Evolutionary conservation across 108 stramenopile species (phyloP), one percentile per base, ranked within the genome.

Genomic region (Schizochytrium sp.): DNA sequence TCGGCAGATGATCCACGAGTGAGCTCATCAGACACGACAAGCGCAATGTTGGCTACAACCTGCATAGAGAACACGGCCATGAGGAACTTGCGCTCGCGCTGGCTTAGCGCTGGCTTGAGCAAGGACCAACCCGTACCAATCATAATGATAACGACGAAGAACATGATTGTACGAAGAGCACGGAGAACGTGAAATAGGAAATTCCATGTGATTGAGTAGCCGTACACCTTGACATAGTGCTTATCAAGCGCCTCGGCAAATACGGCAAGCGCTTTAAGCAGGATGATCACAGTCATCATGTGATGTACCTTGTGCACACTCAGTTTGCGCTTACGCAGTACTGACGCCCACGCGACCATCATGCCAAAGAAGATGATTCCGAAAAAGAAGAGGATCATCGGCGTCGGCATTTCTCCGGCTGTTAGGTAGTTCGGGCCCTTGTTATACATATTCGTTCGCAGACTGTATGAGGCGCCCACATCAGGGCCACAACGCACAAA

Each of bases 81-180:
- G 64, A 98, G 93, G 58, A 98, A 94, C 87, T 93, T 93, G 91
- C 97, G 97, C 90, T 99, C 99, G 87, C 90, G 72, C 49, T 93
- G 93, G 76, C 91, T 93, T 61, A 99, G 92, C 88, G 95, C 97
- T 38, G 98, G 98, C 91, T 98, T 98, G 88, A 98, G 93, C 72
- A 99, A 95, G 56, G 93, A 93, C 96, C 96, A 98, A 1, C 97
- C 98, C 28, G 97, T 96, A n/a, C 98, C 99, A 89, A 99, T 96
- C 46, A 99, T 93, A 0, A 99, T 93, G 57, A 99, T 96, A 57
- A 98, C 98, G 5, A 96, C 94, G 89, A 99, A 98, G 60, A 98
- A 92, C 72, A 95, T 93, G 87, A 95, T 93, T 45, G 95, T 95
- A 89, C 95, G 95, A 40, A 96, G 64, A 73, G 96, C 97, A 8